phyloP scores from a whole-genome alignment of 306 rosid species.

The Astragalus membranaceus region DNA sequence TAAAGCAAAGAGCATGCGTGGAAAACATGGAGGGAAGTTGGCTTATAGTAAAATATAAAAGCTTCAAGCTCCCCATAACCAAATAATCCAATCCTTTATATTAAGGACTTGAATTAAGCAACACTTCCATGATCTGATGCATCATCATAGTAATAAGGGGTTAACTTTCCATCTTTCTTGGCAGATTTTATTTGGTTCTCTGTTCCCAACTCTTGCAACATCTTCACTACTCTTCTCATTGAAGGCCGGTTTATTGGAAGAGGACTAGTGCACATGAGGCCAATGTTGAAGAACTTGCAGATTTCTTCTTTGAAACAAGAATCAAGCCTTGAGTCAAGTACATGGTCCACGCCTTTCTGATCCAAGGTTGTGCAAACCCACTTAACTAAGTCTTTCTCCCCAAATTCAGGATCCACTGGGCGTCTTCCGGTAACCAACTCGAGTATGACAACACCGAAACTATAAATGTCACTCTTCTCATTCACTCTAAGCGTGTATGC shows the following conservation, averaged over 20 bases:
- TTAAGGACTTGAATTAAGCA: slow-evolving; percentile 29
- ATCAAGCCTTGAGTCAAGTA: slow-evolving; percentile 65
- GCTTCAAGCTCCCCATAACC: slow-evolving; percentile 10
- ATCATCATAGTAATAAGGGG: slow-evolving; percentile 64
- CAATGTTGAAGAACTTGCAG: slow-evolving; percentile 81
- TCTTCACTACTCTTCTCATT: slow-evolving; percentile 66
- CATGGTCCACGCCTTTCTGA: slow-evolving; percentile 69
- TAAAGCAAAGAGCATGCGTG: slow-evolving; percentile 8
- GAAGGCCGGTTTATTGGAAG: slow-evolving; percentile 75
- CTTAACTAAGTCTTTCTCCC: slow-evolving; percentile 86
- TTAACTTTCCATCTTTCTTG: slow-evolving; percentile 47
- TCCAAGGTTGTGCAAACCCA: slow-evolving; percentile 93
- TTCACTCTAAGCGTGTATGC: slow-evolving; percentile 91
- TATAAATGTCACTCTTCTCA: slow-evolving; percentile 95
- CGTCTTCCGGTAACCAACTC: slow-evolving; percentile 72
- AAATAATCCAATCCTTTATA: background rate
- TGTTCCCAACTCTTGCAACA: slow-evolving; percentile 53
- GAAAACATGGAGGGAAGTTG: slow-evolving; percentile 18
- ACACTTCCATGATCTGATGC: slow-evolving; percentile 62
- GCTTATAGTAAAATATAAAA: slow-evolving; percentile 22
- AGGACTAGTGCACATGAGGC: slow-evolving; percentile 85
- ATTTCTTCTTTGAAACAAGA: slow-evolving; percentile 74
- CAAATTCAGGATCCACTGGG: slow-evolving; percentile 85
- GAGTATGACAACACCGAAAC: slow-evolving; percentile 87
- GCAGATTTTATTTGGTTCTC: slow-evolving; percentile 33